Evolutionary conservation across 1,139 yeast genomes (phyloP), one percentile per base, ranked within the genome.

Genomic region (Taphrina pruni): DNA sequence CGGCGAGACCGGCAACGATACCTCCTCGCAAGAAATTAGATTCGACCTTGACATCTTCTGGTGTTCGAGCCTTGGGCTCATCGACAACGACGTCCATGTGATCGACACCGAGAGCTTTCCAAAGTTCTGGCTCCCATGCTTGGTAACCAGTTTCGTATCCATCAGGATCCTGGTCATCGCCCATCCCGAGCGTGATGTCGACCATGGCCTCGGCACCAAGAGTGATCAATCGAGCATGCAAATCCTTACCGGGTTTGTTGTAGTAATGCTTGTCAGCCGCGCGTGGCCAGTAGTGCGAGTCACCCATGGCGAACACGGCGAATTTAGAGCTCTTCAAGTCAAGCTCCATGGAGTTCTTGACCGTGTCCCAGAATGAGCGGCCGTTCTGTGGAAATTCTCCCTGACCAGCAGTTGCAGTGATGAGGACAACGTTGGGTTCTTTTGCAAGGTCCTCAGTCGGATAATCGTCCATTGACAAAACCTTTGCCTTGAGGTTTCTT

Each of bases 21-120:
- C 97, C 91, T 76, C 98, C 99, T 80, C 98, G 88, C 75, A 94
- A 84, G 81, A 81, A 94, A 80, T 94, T 85, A 21, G 97, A 91
- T 55, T 85, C 88, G 71, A 88, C 81, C 82, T 94, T 94, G 87
- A 94, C 93, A 77, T 93, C 98, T 82, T 94, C 99, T 79, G 93
- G 93, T 70, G 97, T 93, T 74, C 90, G 83, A 76, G 97, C 97
- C 76, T 95, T 90, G 70, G 97, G 97, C 79, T 94, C 99, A 78
- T 93, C 98, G 69, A 88, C 90, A 32, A 66, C 70, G 51, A 92
- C 94, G 70, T 86, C 90, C 60, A 88, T 86, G 71, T 85, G 85
- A 75, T 90, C 94, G 61, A 93, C 97, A 70, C 97, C 97, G 68
- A 94, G 83, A 11, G 94, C 90, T 73, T 85, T 87, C 98, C 98